Evolutionary conservation across 306 rosid genomes (phyloP).

Genomic region (Corylus heterophylla): DNA sequence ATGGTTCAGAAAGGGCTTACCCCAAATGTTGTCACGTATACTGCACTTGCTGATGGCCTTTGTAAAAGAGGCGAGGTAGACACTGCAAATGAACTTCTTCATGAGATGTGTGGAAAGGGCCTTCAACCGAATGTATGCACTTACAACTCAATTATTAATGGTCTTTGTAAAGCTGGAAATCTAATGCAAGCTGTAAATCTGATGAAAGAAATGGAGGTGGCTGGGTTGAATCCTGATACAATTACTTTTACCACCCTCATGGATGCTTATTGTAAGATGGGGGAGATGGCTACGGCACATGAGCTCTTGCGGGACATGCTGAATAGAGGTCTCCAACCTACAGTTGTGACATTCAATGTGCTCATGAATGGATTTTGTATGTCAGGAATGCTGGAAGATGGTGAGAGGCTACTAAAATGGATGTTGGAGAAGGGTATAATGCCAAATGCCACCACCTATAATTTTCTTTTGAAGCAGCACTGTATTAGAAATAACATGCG

Average conservation of each 20-base stretch:
- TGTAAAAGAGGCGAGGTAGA: conserved; percentile 81
- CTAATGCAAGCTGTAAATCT: conserved; percentile 59
- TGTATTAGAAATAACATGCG: conserved; percentile 74
- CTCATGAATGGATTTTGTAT: conserved; percentile 87
- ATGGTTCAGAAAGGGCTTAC: conserved; percentile 65
- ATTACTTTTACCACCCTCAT: conserved; percentile 84
- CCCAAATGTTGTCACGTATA: conserved; percentile 78
- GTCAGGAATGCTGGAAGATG: conserved; percentile 82
- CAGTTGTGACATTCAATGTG: conserved; percentile 88
- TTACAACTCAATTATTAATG: conserved; percentile 71
- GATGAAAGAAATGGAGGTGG: conserved; percentile 77
- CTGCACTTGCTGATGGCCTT: conserved; percentile 82
- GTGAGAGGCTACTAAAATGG: conserved; percentile 75
- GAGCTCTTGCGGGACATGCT: conserved; percentile 65
- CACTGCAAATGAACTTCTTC: conserved; percentile 79
- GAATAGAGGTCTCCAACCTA: conserved; percentile 68
- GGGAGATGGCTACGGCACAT: conserved; percentile 74
- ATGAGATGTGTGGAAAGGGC: conserved; percentile 73
- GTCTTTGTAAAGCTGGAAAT: conserved; percentile 83
- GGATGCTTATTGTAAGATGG: conserved; percentile 77
- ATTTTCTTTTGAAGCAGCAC: conserved; percentile 85
- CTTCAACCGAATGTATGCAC: conserved; percentile 77
- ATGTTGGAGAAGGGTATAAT: conserved; percentile 70
- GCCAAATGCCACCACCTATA: conserved; percentile 78
- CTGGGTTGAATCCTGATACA: conserved; percentile 69